Conservation (phyloP, 2,329 filamentous ascomycete species). For the Paecilomyces fulvus region DNA sequence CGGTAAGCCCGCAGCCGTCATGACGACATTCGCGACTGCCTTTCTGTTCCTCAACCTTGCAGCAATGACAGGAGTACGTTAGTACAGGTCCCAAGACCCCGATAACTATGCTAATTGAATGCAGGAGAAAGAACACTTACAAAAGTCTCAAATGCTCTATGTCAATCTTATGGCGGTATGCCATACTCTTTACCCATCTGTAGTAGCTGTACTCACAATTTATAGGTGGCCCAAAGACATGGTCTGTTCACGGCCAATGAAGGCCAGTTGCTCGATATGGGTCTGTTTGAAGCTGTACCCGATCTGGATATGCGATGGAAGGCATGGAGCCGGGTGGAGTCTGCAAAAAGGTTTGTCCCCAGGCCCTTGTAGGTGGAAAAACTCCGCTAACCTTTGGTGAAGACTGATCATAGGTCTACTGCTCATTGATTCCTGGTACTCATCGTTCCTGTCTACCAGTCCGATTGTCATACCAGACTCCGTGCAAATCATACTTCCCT, state of each 20-base stretch:
- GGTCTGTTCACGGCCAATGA: conserved; percentile 44
- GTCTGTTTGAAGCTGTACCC: conserved; percentile 34
- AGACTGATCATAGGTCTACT: conserved; percentile 40
- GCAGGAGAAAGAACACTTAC: conserved; percentile 36
- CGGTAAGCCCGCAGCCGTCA: conserved; percentile 32
- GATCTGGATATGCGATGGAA: conserved; percentile 43
- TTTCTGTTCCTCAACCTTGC: conserved; percentile 43
- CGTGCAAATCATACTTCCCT: conserved; percentile 39
- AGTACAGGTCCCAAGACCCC: background rate
- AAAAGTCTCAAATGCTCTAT: conserved; percentile 44
- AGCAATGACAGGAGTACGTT: conserved; percentile 37
- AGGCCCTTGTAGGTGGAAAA: background rate
- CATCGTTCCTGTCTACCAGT: conserved; percentile 39
- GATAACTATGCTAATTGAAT: conserved; percentile 4
- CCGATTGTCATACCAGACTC: conserved; percentile 40
- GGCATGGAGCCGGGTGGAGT: conserved; percentile 46
- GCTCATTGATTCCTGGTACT: conserved; percentile 41
- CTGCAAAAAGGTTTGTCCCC: conserved; percentile 35
- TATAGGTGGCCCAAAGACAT: conserved; percentile 39
- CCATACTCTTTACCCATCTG: background rate
- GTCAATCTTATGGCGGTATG: conserved; percentile 39
- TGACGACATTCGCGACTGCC: conserved; percentile 41
- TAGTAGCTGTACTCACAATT: background rate
- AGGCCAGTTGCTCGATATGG: conserved; percentile 31
- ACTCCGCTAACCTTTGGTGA: background rate